Base-by-base conservation (phyloP, 1,139 yeast genomes). In the Hyphopichia khmerensis region DNA sequence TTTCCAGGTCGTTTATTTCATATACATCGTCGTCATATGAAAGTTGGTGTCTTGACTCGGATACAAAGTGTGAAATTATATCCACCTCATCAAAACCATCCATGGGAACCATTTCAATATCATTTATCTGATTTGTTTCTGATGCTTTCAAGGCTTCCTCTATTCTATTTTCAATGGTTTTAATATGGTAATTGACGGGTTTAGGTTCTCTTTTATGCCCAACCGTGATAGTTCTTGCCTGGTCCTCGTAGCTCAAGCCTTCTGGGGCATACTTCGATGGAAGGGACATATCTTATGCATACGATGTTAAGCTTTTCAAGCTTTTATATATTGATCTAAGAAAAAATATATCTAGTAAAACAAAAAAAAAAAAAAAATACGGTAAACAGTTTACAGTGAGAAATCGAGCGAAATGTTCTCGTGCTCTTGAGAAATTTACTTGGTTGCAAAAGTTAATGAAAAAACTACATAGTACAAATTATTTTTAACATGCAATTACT, bases 41-140 rank as follows among this genome's bases (percentile, higher is more conserved):
- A 51, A 18, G 33, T 46, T 35, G 49, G 53, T 43, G 58, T 50
- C 56, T 52, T 51, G 56, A 40, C 39, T 54, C 51, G 8, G 58
- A 45, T 11, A 77, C 69, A 48, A 61, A 75, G 16, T 73, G 64
- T 1, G 81, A 65, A 10, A 82, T 76, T 19, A 65, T 53, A 38
- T 67, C 63, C 1, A 78, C 74, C 44, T 78, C 81, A 5, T 60
- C 54, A 38, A 64, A 69, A 48, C 76, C 71, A 43, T 77, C 80
- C 55, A 77, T 68, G 4, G 75, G 77, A 8, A 69, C 50, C 84
- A 80, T 79, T 34, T 73, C 78, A 1, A 74, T 64, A 50, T 79
- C 85, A 6, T 60, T 68, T 39, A 67, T 69, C 1, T 41, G 46
- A 17, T 51, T 52, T 26, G 38, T 27, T 27, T 42, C 31, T 46